Evolutionary conservation across 805 yeast genomes (phyloP).

Genomic region (Saccharomycopsis selenospora): DNA sequence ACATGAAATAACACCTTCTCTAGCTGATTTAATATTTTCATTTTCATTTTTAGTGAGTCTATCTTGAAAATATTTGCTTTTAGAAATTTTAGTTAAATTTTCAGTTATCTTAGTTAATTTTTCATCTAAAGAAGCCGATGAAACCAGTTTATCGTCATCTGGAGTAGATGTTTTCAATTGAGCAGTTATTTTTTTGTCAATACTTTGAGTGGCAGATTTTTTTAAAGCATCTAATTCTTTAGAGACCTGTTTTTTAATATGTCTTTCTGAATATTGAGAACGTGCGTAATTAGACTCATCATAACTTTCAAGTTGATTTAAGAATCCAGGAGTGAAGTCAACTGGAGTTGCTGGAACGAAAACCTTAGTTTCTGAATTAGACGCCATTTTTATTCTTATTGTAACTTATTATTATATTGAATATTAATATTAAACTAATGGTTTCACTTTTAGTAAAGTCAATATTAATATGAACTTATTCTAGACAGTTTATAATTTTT

Average conservation of each 20-base stretch:
- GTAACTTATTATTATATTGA: too few species aligned
- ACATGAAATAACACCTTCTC: slow-evolving; percentile 49
- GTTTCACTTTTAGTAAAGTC: too few species aligned
- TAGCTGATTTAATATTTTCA: slow-evolving; percentile 39
- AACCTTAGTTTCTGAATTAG: slow-evolving; percentile 59
- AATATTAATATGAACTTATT: too few species aligned
- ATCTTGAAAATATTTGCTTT: slow-evolving; percentile 21
- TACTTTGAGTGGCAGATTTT: slow-evolving; percentile 41
- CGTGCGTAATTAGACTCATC: slow-evolving; percentile 66
- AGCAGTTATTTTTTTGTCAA: slow-evolving; percentile 42
- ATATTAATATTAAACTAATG: too few species aligned
- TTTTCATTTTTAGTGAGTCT: slow-evolving; percentile 25
- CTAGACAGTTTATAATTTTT: too few species aligned
- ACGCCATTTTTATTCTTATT: too few species aligned
- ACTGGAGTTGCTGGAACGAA: slow-evolving; percentile 62
- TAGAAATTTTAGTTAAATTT: slow-evolving; percentile 29
- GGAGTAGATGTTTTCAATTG: slow-evolving; percentile 33
- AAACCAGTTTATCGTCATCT: slow-evolving; percentile 28
- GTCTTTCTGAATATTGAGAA: slow-evolving; percentile 59
- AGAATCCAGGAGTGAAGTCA: slow-evolving; percentile 56
- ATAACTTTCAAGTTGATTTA: slow-evolving; percentile 54
- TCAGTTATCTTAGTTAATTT: slow-evolving; percentile 36
- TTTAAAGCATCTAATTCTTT: slow-evolving; percentile 50
- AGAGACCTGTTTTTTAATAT: slow-evolving; percentile 57
- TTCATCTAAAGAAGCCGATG: slow-evolving; percentile 31